Conservation (phyloP, 192 early-diverging fungal species). For the Mortierella claussenii region DNA sequence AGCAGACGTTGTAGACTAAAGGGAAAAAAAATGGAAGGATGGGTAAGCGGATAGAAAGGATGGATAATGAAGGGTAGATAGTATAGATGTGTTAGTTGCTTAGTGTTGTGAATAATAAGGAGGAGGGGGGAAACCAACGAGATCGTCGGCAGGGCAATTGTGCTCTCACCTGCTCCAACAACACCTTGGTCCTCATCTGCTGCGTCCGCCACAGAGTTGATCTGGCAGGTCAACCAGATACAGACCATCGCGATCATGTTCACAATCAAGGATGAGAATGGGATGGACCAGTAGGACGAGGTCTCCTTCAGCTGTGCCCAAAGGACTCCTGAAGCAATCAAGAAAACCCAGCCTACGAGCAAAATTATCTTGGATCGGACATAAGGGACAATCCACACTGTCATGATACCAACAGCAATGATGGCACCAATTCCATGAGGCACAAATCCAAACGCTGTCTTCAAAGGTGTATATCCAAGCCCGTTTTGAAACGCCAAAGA, state of each 20-base stretch:
- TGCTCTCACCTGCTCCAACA: slow-evolving; percentile 33
- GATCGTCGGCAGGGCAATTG: neutral
- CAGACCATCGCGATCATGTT: slow-evolving; percentile 22
- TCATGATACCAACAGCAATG: neutral
- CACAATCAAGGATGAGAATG: slow-evolving; percentile 22
- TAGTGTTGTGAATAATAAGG: neutral
- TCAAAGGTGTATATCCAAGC: slow-evolving; percentile 22
- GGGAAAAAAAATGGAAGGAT: neutral
- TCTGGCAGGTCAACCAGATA: slow-evolving; percentile 37
- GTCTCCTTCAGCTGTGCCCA: slow-evolving; percentile 19
- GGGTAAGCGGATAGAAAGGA: neutral
- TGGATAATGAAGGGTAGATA: neutral
- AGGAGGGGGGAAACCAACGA: too few species aligned
- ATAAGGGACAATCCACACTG: slow-evolving; percentile 1
- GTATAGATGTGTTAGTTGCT: neutral
- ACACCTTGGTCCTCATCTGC: slow-evolving; percentile 37
- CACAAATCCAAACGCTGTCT: slow-evolving; percentile 18
- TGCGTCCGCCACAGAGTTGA: slow-evolving; percentile 39
- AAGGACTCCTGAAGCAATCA: slow-evolving; percentile 30
- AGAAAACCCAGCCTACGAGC: slow-evolving; percentile 28
- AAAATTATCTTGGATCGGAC: slow-evolving; percentile 24
- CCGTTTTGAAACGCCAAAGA: slow-evolving; percentile 33
- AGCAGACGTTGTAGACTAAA: slow-evolving; percentile 36
- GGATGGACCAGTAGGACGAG: slow-evolving; percentile 30
- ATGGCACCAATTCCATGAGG: slow-evolving; percentile 29